Base-by-base conservation (phyloP, 2,329 filamentous ascomycete genomes). In the Aspergillus brunneoviolaceus region DNA sequence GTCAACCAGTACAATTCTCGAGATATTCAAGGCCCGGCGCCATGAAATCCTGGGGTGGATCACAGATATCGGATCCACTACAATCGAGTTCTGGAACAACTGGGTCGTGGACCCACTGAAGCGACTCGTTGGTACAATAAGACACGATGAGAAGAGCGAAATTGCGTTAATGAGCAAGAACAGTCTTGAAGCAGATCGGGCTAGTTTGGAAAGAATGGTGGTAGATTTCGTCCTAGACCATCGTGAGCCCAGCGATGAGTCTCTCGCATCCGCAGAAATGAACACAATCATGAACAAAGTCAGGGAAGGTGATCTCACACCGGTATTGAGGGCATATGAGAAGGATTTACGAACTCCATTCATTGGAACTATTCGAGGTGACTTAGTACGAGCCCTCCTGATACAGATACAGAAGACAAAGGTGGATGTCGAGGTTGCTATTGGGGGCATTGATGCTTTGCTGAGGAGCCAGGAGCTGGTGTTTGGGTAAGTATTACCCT, bases 351-450 rank as follows among this genome's bases (percentile, higher is more conserved):
- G 89, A 55, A 89, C 82, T 51, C 95, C 95, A 1, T 87, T 99
- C 62, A 82, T 88, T 57, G 93, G 94, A 7, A 91, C 93, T 0
- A 77, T 99, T 19, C 85, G 87, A 31, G 95, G 95, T 11, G 94
- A 98, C 69, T 83, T 99, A 29, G 85, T 98, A 39, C 88, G 94
- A 55, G 92, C 94, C 4, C 85, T 99, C 29, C 82, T 99, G 49
- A 98, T 99, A 58, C 95, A 99, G 73, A 89, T 99, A 42, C 95
- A 99, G 72, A 99, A 99, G 82, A 98, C 95, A 23, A 99, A 99
- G 80, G 95, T 99, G 9, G 95, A 99, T 71, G 87, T 99, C 12
- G 95, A 99, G 76, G 88, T 98, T 62, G 95, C 95, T 14, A 93
- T 99, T 79, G 92, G 90, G 61, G 95, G 95, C 19, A 99, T 99